phyloP scores from a whole-genome alignment of 2,329 filamentous ascomycete species.

The Trichoderma semiorbis region DNA sequence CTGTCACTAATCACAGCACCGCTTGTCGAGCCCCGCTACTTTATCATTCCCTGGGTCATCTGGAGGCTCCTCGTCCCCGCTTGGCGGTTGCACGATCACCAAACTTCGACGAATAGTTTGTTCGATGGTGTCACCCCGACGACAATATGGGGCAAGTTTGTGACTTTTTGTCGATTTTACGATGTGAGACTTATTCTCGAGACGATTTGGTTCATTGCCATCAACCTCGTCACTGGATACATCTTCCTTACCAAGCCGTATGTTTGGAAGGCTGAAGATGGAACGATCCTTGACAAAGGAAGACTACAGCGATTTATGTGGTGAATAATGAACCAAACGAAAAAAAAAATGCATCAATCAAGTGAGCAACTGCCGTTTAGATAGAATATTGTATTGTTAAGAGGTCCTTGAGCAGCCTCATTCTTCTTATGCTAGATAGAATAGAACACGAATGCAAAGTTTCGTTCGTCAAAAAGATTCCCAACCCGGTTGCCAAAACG shows the following conservation, averaged over 20 bases:
- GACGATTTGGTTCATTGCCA: slow-evolving; percentile 63
- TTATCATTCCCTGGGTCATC: slow-evolving; percentile 91
- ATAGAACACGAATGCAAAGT: neutral
- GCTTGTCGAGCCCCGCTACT: slow-evolving; percentile 92
- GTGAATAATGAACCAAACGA: slow-evolving; percentile 54
- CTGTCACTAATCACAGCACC: slow-evolving; percentile 84
- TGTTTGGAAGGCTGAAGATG: slow-evolving; percentile 57
- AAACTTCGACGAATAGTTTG: neutral
- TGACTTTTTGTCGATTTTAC: slow-evolving; percentile 24
- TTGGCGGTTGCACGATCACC: slow-evolving; percentile 32
- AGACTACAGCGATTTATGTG: slow-evolving; percentile 77
- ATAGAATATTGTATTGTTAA: neutral
- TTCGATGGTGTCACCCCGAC: neutral
- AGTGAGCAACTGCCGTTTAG: neutral
- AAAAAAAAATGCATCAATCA: slow-evolving; percentile 2
- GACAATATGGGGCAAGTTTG: neutral
- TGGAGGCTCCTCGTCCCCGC: slow-evolving; percentile 78
- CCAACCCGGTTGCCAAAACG: neutral
- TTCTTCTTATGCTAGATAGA: slow-evolving; percentile 6
- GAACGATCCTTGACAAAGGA: slow-evolving; percentile 51
- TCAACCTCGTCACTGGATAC: slow-evolving; percentile 66
- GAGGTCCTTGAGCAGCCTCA: neutral
- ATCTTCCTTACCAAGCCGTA: slow-evolving; percentile 69
- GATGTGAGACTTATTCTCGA: slow-evolving; percentile 56
- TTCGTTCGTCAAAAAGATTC: neutral